These are phyloP conservation scores for Solanum medicagineum DNA, from an alignment of 257 asterid genomes.

Conservation along the genomic window DNA sequence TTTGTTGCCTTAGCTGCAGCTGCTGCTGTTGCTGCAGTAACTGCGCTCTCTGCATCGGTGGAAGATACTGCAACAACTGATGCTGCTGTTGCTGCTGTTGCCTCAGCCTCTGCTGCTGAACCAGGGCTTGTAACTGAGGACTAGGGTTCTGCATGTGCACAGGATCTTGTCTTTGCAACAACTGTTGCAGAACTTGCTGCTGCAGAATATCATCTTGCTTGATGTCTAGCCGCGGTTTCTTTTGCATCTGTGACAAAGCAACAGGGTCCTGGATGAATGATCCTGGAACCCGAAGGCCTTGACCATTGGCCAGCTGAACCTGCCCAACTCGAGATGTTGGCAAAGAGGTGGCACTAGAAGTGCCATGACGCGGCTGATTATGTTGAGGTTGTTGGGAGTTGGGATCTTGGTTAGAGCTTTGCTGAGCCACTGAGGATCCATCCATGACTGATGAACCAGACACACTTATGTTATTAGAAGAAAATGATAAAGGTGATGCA, in stretches of 20 bases:
- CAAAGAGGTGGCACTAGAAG: slow-evolving; percentile 75
- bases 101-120: slow-evolving; percentile 81
- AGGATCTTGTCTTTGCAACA: slow-evolving; percentile 61
- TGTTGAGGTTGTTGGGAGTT: slow-evolving; percentile 41
- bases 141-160: slow-evolving; percentile 58
- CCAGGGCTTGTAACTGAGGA: slow-evolving; percentile 70
- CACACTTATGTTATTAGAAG: slow-evolving; percentile 81
- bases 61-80: slow-evolving; percentile 68
- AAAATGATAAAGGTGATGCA: slow-evolving; percentile 89
- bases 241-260: slow-evolving; percentile 57
- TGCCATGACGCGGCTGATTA: slow-evolving; percentile 65
- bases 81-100: slow-evolving; percentile 66
- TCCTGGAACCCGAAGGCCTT: slow-evolving; percentile 42
- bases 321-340: slow-evolving; percentile 61
- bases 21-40: slow-evolving; percentile 71
- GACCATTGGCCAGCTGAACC: slow-evolving; percentile 43
- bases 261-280: slow-evolving; percentile 63
- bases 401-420: slow-evolving; percentile 61
- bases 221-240: slow-evolving; percentile 86
- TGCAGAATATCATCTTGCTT: slow-evolving; percentile 80
- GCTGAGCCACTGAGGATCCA: slow-evolving; percentile 68
- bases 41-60: slow-evolving; percentile 75
- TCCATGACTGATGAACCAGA: slow-evolving; percentile 80
- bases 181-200: slow-evolving; percentile 80
- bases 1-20: slow-evolving; percentile 66